phyloP scores from a whole-genome alignment of 2,329 filamentous ascomycete species.

The Neophaeococcomyces mojaviensis region DNA sequence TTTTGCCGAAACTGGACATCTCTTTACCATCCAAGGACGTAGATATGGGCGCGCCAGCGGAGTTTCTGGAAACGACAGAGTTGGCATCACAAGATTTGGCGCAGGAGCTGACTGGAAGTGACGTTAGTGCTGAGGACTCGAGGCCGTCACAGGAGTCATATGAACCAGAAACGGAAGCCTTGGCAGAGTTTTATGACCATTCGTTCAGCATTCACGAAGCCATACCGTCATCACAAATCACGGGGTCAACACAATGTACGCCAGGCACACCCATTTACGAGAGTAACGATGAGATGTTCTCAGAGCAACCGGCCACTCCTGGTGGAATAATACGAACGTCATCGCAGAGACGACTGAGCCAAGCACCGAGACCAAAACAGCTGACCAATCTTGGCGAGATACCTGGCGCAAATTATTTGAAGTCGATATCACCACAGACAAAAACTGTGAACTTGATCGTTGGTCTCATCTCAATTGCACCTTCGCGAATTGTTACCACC shows the following conservation, averaged over 20 bases:
- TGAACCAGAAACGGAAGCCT: conserved; percentile 25
- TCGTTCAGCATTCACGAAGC: conserved; percentile 66
- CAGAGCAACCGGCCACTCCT: conserved; percentile 9
- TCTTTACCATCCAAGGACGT: conserved; percentile 17
- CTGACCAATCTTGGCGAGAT: conserved; percentile 62
- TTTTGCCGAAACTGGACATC: conserved; percentile 20
- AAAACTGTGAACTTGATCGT: conserved; percentile 77
- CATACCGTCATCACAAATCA: conserved; percentile 52
- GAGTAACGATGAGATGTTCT: conserved; percentile 20
- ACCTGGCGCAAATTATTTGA: conserved; percentile 59
- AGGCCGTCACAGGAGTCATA: conserved; percentile 19
- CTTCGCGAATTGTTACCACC: conserved; percentile 61
- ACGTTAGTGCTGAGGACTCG: conserved; percentile 19
- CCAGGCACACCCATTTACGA: conserved; percentile 22
- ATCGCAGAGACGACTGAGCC: conserved; percentile 18
- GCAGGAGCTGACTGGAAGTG: conserved; percentile 18
- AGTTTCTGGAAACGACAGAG: conserved; percentile 13
- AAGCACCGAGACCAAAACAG: conserved; percentile 23
- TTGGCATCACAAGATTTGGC: conserved; percentile 3
- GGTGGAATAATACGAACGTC: conserved; percentile 20
- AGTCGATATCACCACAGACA: conserved; percentile 66
- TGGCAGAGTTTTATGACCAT: conserved; percentile 68
- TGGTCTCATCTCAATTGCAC: conserved; percentile 64
- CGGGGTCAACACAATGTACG: conserved; percentile 29
- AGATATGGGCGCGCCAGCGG: conserved; percentile 19